A percentile compares a stretch with the other conserved stretches of the same genome.
Evolutionary conservation across 345 rosid species (phyloP).

Genomic region (Jatropha curcas): DNA sequence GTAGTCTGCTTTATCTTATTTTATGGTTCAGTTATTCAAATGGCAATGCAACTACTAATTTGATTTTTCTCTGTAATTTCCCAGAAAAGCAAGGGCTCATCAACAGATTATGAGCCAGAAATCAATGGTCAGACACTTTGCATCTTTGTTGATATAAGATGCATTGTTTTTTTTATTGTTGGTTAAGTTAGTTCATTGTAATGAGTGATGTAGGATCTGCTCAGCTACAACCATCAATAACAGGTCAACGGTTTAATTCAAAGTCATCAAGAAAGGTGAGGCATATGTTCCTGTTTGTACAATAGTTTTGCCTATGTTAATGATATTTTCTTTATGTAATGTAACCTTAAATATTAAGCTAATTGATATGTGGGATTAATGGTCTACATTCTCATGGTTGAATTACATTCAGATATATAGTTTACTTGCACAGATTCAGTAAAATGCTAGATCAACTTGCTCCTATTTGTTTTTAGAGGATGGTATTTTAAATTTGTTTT

Average conservation of each 20-base stretch:
- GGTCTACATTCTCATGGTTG: background rate
- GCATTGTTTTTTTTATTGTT: slow-evolving; percentile 3
- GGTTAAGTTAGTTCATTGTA: slow-evolving; percentile 3
- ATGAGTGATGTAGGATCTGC: slow-evolving; percentile 43
- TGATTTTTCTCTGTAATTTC: slow-evolving; percentile 4
- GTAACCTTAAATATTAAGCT: background rate
- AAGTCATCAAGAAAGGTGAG: slow-evolving; percentile 65
- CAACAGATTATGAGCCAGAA: slow-evolving; percentile 27
- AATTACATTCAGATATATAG: background rate
- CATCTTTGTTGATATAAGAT: background rate
- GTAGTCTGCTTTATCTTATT: slow-evolving; percentile 12
- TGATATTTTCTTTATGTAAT: background rate
- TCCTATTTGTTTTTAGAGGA: background rate
- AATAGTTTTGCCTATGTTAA: background rate
- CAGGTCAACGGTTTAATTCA: slow-evolving; percentile 54
- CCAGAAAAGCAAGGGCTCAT: slow-evolving; percentile 45
- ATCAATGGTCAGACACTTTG: slow-evolving; percentile 48
- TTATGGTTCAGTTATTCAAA: background rate
- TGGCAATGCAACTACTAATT: background rate
- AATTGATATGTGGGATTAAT: background rate
- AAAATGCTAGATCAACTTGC: background rate
- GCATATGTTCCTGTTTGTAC: background rate
- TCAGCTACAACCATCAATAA: slow-evolving; percentile 32
- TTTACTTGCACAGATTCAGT: background rate
- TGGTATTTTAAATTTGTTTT: background rate